Percentiles rank a stretch among this genome's conserved stretches.
Conservation (phyloP, 2,329 filamentous ascomycete species). For the Ascochyta clinopodiicola region DNA sequence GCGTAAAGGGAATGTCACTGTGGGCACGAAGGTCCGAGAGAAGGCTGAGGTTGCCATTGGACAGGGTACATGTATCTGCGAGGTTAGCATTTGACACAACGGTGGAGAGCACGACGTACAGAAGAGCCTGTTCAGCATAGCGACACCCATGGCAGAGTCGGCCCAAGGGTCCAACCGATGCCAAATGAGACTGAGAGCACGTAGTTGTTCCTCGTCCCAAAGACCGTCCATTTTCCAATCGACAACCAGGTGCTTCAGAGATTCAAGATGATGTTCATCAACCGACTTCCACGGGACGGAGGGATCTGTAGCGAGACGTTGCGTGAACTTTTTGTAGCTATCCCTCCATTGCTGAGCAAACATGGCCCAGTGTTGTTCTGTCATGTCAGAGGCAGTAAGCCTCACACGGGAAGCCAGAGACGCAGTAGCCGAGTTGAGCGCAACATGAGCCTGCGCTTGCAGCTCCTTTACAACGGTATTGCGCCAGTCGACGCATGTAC, state of each 20-base stretch:
- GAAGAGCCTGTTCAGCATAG: conserved; percentile 59
- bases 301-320: conserved; percentile 56
- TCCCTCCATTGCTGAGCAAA: conserved; percentile 76
- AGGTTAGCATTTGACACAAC: background rate
- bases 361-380: conserved; percentile 63
- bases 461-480: conserved; percentile 68
- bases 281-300: conserved; percentile 67
- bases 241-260: conserved; percentile 65
- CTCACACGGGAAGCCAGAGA: conserved; percentile 58
- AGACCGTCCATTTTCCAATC: conserved; percentile 64
- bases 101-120: conserved; percentile 29
- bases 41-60: conserved; percentile 75
- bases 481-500: conserved; percentile 82
- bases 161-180: conserved; percentile 74
- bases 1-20: conserved; percentile 67
- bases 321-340: conserved; percentile 68
- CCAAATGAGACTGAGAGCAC: conserved; percentile 67
- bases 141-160: conserved; percentile 67
- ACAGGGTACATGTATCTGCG: conserved; percentile 67
- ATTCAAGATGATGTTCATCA: conserved; percentile 73
- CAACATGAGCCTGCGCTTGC: conserved; percentile 54
- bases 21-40: conserved; percentile 68
- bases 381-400: conserved; percentile 59
- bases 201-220: conserved; percentile 56
- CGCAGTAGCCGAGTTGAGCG: conserved; percentile 55